Base-by-base conservation (phyloP, 1,284 basidiomycete species). In the Cutaneotrichosporon sp. region DNA sequence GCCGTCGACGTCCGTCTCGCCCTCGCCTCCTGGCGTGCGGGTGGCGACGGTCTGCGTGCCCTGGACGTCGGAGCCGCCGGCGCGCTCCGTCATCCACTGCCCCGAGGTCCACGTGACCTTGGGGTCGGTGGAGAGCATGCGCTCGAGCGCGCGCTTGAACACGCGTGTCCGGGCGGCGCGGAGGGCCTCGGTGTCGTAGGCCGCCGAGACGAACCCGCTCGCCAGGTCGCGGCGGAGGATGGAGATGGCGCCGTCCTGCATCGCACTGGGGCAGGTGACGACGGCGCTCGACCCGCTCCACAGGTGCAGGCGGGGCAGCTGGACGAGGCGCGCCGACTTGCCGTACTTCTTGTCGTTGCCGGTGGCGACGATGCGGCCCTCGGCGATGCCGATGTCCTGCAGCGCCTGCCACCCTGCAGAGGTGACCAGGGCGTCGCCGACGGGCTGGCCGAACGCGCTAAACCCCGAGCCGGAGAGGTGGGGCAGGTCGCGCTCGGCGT, bases 1-100 rank as follows among this genome's bases (percentile, higher is more conserved):
- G 14, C 65, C 65, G 50, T 66, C 51, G 20, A 33, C 34, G 61
- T 66, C 65, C 33, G 25, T 22, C 20, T 31, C 20, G 24, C 16
- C 11, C 10, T 27, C 20, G 20, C 9, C 20, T 14, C 20, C 11
- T 3, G 31, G 29, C 7, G 46, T 58, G 18, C 46, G 36, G 10
- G 88, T 91, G 72, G 91, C 90, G 2, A 66, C 80, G 0, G 89
- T 91, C 76, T 92, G 89, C 3, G 88, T 89, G 59, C 85, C 83
- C 3, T 87, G 87, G 7, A 92, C 85, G 67, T 91, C 90, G 0
- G 88, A 90, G 3, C 90, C 90, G 49, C 89, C 90, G 9, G 87
- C 83, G 27, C 87, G 84, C 85, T 90, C 89, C 3, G 89, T 90
- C 89, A 90, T 90, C 89, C 89, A 92, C 79, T 91, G 89, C 0